Conservation (phyloP, 2,329 filamentous ascomycete species). For the Fusarium neocosmosporiellum region DNA sequence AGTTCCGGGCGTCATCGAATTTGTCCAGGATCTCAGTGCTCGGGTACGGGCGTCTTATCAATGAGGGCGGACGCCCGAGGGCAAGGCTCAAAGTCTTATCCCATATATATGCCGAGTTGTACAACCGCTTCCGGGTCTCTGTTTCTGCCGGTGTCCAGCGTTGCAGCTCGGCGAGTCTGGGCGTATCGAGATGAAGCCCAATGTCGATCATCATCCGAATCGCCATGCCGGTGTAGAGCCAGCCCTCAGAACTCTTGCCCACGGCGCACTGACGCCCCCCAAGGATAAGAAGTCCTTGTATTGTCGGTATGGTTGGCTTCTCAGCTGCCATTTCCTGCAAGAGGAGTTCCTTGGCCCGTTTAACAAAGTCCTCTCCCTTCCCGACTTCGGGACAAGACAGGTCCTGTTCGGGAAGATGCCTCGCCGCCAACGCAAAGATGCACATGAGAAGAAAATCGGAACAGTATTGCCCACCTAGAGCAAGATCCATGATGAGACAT, state of each 20-base stretch:
- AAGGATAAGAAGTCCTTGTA: constrained; percentile 27
- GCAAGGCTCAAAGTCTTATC: constrained; percentile 38
- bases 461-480: constrained; percentile 33
- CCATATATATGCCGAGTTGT: constrained; percentile 38
- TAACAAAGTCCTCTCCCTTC: neutral
- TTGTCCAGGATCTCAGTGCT: neutral
- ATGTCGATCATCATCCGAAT: constrained; percentile 37
- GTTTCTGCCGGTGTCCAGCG: constrained; percentile 33
- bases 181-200: constrained; percentile 34
- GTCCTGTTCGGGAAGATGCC: constrained; percentile 23
- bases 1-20: neutral
- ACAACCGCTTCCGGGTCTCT: constrained; percentile 33
- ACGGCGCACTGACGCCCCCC: constrained; percentile 34
- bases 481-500: constrained; percentile 33
- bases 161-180: constrained; percentile 18
- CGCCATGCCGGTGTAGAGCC: constrained; percentile 39
- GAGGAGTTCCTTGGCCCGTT: neutral
- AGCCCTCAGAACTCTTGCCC: constrained; percentile 34
- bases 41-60: constrained; percentile 8
- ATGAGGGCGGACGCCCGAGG: constrained; percentile 20
- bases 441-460: constrained; percentile 35
- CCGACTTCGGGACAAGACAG: neutral
- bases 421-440: constrained; percentile 32
- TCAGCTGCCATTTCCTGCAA: neutral
- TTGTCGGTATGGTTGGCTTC: neutral